Base-by-base conservation (phyloP, 352 stramenopile species). In the Globisporangium parvum region DNA sequence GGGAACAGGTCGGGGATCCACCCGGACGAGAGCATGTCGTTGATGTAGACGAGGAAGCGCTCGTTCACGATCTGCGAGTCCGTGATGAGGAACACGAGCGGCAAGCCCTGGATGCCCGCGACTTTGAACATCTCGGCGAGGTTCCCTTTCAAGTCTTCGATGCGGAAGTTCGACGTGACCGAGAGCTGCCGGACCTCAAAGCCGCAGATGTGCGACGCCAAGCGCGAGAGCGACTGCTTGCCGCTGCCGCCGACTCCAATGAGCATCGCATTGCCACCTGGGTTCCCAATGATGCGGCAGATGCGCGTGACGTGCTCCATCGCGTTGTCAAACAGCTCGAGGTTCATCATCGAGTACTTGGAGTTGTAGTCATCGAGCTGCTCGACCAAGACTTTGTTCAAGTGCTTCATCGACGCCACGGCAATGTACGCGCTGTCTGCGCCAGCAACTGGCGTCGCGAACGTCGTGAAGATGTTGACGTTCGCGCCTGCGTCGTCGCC, bases 31-130 rank as follows among this genome's bases (percentile, higher is more conserved):
- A 98, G 77, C 69, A 99, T 97, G 42, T 98, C 93, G 74, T 99
- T 99, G 63, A 99, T 98, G 69, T 98, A 98, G 41, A 99, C 97
- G 4, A 99, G 85, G 72, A 99, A 99, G 17, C 93, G 78, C 53
- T 99, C 96, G 64, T 99, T 96, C 39, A 98, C 93, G 66, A 99
- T 99, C 71, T 99, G 96, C 39, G 95, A 97, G 71, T 99, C 97
- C 0, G 95, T 99, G 59, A 99, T 97, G 17, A 99, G 72, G 63
- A 98, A 99, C 18, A 99, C 86, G 23, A 98, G 87, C 12, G 85
- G 93, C 2, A 97, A 76, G 4, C 92, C 93, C 55, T 98, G 95
- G 21, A 98, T 88, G 45, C 94, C 94, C n/a, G 93, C 87, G 20
- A 92, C 69, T 63, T 97, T 97, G 68, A 98, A 99, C 83, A 99